Base-by-base conservation (phyloP, 768 basidiomycete genomes). In the Termitomyces heimii region DNA sequence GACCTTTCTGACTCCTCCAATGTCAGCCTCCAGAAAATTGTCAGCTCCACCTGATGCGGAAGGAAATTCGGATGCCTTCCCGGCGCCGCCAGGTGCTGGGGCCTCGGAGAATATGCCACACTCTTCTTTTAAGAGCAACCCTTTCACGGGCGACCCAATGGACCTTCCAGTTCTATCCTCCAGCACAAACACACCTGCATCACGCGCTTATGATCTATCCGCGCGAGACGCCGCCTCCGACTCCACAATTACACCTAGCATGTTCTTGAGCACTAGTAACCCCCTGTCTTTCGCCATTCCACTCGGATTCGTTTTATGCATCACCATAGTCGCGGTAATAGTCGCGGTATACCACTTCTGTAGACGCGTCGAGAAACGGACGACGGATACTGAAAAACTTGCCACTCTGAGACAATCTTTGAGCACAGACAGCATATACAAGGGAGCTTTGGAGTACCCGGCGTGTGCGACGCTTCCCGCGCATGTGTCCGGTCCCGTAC, bases 251-350 rank as follows among this genome's bases (percentile, higher is more conserved):
- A 31, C 56, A 8, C 59, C 67, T 45, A 62, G 58, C 26, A 46
- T 62, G 34, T 53, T 70, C 9, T 62, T 67, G 16, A 67, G 69
- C 4, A 69, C 64, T 14, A 56, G 56, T 4, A 67, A 72, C 5
- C 59, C 65, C 4, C 70, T 66, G 8, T 70, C 71, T 16, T 67
- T 69, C 54, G 71, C 70, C 8, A 65, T 74, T 22, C 74, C 73
- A 2, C 63, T 75, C 9, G 71, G 73, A 16, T 61, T 69, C 44
- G 63, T 73, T 28, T 66, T 67, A 10, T 68, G 63, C 10, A 65
- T 74, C 39, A 51, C 73, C 6, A 43, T 75, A 7, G 50, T 72
- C 14, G 72, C 72, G 3, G 53, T 62, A 10, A 57, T 59, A 28
- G 58, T 74, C 24, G 66, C 67, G 7, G 51, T 73, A 42, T 66